Conservation (phyloP, 345 rosid genomes). For the Melastoma malabathricum region DNA sequence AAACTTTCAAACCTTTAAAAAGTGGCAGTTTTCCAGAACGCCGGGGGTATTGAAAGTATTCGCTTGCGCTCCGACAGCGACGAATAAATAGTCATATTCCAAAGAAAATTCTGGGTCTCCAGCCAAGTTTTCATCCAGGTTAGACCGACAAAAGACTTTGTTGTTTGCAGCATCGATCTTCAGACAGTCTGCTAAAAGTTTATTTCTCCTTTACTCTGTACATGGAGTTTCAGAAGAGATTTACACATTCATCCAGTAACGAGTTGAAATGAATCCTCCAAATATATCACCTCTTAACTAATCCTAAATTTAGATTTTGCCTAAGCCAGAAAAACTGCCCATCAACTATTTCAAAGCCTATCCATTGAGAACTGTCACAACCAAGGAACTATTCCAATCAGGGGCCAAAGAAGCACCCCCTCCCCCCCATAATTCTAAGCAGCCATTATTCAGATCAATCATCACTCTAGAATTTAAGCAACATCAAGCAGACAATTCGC, state of each 20-base stretch:
- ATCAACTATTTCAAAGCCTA: too few relatives aligned
- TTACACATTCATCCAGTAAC: not conserved
- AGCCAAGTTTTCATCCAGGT: constrained; percentile 35
- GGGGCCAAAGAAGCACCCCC: too few relatives aligned
- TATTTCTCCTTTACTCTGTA: constrained; percentile 67
- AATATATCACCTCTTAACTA: too few relatives aligned
- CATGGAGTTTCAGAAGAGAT: constrained; percentile 2
- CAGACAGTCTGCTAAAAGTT: constrained; percentile 69
- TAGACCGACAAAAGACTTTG: constrained; percentile 42
- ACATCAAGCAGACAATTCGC: not conserved
- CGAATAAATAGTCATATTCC: constrained; percentile 75
- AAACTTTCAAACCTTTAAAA: constrained; percentile 49
- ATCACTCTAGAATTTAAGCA: too few relatives aligned
- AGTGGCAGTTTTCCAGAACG: constrained; percentile 86
- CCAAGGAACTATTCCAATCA: too few relatives aligned
- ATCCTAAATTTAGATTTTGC: too few relatives aligned
- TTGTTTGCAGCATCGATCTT: constrained; percentile 68
- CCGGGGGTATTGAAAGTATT: constrained; percentile 94
- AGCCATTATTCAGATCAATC: too few relatives aligned
- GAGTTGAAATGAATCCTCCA: not conserved
- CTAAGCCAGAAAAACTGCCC: too few relatives aligned
- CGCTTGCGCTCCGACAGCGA: constrained; percentile 86
- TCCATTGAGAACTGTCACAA: too few relatives aligned
- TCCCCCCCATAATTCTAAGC: too few relatives aligned
- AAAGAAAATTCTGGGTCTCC: constrained; percentile 50